Evolutionary conservation across 1,284 basidiomycete species (phyloP).

Genomic region (Cerrena zonata): DNA sequence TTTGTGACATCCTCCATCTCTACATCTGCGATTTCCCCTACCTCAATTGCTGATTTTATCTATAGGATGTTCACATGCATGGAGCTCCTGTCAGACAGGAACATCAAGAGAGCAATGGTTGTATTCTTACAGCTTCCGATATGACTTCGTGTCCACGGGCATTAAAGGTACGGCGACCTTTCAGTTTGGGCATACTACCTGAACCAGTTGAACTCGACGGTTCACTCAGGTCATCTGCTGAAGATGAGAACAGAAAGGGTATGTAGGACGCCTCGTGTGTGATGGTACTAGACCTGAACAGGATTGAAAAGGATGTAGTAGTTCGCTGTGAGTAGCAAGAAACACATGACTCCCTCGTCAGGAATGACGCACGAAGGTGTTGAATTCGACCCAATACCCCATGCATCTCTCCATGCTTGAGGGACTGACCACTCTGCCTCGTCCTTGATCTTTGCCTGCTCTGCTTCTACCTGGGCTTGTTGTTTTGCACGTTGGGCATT

Average conservation of each 20-base stretch:
- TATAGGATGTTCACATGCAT: neutral
- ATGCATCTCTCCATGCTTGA: conserved; percentile 49
- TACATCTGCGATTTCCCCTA: neutral
- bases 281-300: conserved; percentile 24
- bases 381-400: conserved; percentile 37
- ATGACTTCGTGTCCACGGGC: conserved; percentile 35
- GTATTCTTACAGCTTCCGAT: conserved; percentile 18
- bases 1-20: neutral
- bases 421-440: conserved; percentile 68
- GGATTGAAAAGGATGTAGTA: conserved; percentile 12
- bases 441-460: conserved; percentile 56
- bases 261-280: conserved; percentile 64
- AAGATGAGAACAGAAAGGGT: conserved; percentile 57
- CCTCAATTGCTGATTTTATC: too few relatives aligned
- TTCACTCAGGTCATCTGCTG: conserved; percentile 20
- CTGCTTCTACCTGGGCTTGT: conserved; percentile 43
- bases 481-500: conserved; percentile 58
- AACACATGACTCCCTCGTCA: conserved; percentile 6
- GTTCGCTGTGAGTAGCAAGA: conserved; percentile 9
- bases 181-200: conserved; percentile 26
- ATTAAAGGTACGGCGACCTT: conserved; percentile 40
- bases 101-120: conserved; percentile 5
- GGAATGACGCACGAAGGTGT: conserved; percentile 30
- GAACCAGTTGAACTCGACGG: conserved; percentile 11
- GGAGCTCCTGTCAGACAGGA: neutral